These are phyloP conservation scores for Striga asiatica DNA, from an alignment of 257 asterid genomes.

Conservation along the genomic window DNA sequence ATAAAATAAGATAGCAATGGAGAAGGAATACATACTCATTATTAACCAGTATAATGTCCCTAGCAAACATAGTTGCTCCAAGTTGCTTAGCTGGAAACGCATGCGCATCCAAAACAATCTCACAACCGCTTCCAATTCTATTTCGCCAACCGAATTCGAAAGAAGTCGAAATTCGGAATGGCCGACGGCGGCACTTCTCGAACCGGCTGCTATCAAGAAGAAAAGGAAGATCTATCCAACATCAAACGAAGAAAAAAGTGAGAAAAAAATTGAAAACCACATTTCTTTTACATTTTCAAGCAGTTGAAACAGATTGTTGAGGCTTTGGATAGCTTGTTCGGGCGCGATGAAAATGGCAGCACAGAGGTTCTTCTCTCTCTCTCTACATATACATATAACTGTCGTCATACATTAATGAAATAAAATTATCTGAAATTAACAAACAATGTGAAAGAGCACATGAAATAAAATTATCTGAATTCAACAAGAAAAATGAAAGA, in stretches of 20 bases:
- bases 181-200: conserved; percentile 15
- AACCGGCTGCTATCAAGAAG: conserved; percentile 16
- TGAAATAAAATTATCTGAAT: no score
- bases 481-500: no score
- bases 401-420: no score
- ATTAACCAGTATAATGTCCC: conserved; percentile 60
- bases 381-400: not conserved
- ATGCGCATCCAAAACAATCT: no score
- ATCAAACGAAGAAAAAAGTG: not conserved
- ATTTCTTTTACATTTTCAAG: conserved; percentile 14
- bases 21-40: no score
- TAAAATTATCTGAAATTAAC: no score
- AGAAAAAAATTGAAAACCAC: conserved; percentile 9
- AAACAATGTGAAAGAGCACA: no score
- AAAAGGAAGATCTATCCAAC: conserved; percentile 21
- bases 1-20: no score
- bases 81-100: no score
- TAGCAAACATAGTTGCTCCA: no score
- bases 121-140: no score
- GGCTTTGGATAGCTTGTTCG: conserved; percentile 13
- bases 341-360: conserved; percentile 6
- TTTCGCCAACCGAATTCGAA: no score
- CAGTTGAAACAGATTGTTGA: conserved; percentile 14
- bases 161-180: conserved; percentile 8
- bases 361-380: conserved; percentile 3